A percentile compares a stretch with the other conserved stretches of the same genome.
These are phyloP conservation scores for Scheffersomyces segobiensis DNA, from an alignment of 1,139 yeast species.

Conservation along the genomic window DNA sequence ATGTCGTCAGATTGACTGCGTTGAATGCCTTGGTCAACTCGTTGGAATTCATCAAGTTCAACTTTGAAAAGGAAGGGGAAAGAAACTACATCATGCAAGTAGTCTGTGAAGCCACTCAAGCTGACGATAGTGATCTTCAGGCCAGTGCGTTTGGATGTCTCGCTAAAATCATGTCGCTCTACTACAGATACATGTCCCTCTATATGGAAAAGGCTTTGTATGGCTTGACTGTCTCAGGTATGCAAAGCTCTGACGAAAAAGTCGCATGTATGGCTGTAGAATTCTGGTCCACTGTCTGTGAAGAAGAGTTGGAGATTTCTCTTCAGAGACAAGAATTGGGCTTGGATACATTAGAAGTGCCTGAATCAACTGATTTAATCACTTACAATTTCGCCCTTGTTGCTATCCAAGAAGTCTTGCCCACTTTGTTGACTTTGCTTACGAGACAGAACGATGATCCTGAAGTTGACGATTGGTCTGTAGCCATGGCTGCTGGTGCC, in stretches of 20 bases:
- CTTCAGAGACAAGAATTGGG: conserved; percentile 63
- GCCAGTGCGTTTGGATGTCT: conserved; percentile 96
- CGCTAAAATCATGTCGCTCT: conserved; percentile 87
- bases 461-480: conserved; percentile 96
- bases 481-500: conserved; percentile 98
- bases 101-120: conserved; percentile 97
- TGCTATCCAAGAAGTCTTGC: conserved; percentile 83
- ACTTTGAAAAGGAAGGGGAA: conserved; percentile 92
- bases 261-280: conserved; percentile 99
- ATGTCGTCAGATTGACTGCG: conserved; percentile 82
- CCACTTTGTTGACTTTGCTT: conserved; percentile 75
- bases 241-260: conserved; percentile 82
- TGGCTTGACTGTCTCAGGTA: conserved; percentile 86
- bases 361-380: conserved; percentile 38
- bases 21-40: conserved; percentile 89
- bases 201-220: conserved; percentile 97
- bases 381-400: conserved; percentile 77
- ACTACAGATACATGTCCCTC: conserved; percentile 85
- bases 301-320: conserved; percentile 85
- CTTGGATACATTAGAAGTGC: conserved; percentile 38
- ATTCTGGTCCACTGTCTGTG: conserved; percentile 97
- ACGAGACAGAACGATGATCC: conserved; percentile 90
- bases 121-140: conserved; percentile 77
- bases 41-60: conserved; percentile 81
- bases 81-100: conserved; percentile 97